Evolutionary conservation across 2,329 filamentous ascomycete species (phyloP), one percentile per base, ranked within the genome.

Genomic region (Talaromyces marneffei): DNA sequence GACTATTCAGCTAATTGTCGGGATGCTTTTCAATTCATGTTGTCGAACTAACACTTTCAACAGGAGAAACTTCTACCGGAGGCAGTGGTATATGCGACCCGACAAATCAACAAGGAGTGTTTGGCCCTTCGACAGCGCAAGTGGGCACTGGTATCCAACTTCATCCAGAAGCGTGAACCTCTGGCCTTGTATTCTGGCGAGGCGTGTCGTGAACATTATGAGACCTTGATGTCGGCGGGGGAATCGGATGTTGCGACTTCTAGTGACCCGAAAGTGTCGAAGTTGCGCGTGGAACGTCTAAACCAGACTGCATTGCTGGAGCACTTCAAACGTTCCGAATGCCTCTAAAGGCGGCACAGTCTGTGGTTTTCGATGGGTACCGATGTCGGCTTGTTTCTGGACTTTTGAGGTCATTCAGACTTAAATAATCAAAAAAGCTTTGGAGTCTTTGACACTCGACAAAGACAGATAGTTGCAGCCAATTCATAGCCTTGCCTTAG

Each of bases 131-230:
- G 64, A 73, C 75, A 39, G 66, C 78, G 31, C 70, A 74, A 53
- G 69, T 83, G 79, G 75, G 68, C 70, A 31, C 75, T 76, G 61
- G 74, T 78, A 3, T 70, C 77, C n/a, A 72, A 76, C 27, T 69
- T 77, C 40, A 76, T 80, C 66, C 75, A 77, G 50, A 74, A 69
- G 20, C 62, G 75, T 12, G 72, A 77, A 60, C 66, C 70, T 7
- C 66, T 71, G 8, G 65, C 75, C 40, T 74, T 79, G 58, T 82
- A 80, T 73, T 78, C 78, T 18, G 73, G 73, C 23, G 76, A 75
- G 9, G 79, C 80, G 23, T 82, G 79, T 58, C 55, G 55, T 9
- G 35, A 58, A 42, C 37, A 46, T 2, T 58, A 58, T 10, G 55
- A 62, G 48, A 39, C 37, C n/a, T n/a, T n/a, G 1, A 53, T 29